phyloP scores from a whole-genome alignment of 768 basidiomycete genomes.

The Trametes punicea region DNA sequence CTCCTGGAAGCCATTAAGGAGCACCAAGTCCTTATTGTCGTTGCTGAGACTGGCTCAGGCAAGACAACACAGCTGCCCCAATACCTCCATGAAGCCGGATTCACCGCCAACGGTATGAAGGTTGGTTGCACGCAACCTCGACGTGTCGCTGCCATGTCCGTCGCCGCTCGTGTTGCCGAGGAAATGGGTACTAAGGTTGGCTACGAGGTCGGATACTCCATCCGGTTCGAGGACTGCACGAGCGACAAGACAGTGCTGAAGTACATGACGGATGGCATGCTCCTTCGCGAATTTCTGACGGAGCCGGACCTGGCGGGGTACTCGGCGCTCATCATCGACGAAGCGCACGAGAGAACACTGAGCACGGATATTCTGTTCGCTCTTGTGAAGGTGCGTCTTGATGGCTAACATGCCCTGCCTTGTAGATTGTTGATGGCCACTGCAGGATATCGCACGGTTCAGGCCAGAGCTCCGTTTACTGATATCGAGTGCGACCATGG shows the following conservation, averaged over 20 bases:
- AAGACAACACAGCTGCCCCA: slow-evolving; percentile 99
- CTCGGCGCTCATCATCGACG: slow-evolving; percentile 94
- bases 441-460: slow-evolving; percentile 94
- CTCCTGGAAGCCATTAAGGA: slow-evolving; percentile 86
- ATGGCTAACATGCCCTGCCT: slow-evolving; percentile 9
- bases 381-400: slow-evolving; percentile 85
- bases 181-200: slow-evolving; percentile 98
- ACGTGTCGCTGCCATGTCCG: slow-evolving; percentile 98
- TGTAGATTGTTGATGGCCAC: slow-evolving; percentile 30
- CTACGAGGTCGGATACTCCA: slow-evolving; percentile 99
- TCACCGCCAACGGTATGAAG: slow-evolving; percentile 81
- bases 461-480: slow-evolving; percentile 89
- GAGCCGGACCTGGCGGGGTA: slow-evolving; percentile 97
- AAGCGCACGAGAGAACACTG: slow-evolving; percentile 96
- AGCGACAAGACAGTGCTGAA: slow-evolving; percentile 98
- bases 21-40: slow-evolving; percentile 94
- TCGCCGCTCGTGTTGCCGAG: slow-evolving; percentile 97
- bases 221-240: slow-evolving; percentile 99
- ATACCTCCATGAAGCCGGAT: slow-evolving; percentile 97
- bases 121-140: slow-evolving; percentile 97
- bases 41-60: slow-evolving; percentile 97
- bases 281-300: slow-evolving; percentile 93
- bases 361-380: slow-evolving; percentile 99
- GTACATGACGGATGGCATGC: slow-evolving; percentile 99
- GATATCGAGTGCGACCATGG: slow-evolving; percentile 96